Base-by-base conservation (phyloP, 2,329 filamentous ascomycete genomes). In the Hysterium pulicare region DNA sequence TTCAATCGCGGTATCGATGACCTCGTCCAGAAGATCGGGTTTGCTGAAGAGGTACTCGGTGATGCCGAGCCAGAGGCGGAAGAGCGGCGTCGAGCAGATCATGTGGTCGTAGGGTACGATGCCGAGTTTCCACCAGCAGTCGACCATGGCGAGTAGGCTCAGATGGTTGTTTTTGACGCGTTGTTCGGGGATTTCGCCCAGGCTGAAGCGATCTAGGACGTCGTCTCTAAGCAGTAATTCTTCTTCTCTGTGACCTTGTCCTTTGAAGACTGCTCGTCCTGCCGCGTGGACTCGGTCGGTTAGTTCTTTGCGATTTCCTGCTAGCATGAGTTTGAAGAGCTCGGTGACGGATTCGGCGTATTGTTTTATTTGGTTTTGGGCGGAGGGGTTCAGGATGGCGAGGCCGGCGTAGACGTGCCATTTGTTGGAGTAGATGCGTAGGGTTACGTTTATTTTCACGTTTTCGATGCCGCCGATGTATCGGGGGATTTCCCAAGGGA, bases 321-420 rank as follows among this genome's bases (percentile, higher is more conserved):
- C 87, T 7, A 98, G 81, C 90, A 98, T 97, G 42, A 98, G 78
- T 71, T 96, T 97, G 76, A 90, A 98, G 16, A 98, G 76, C 58
- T 94, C 90, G 0, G 93, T 97, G 16, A 95, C 91, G 33, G 85
- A 90, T 58, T 86, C 77, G 8, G 93, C 91, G 66, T 97, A 98
- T 73, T 97, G 90, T 42, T 86, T 81, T 59, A 98, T 97, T 70
- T 98, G 93, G 66, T 86, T 79, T 66, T 86, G 87, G 3, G 93
- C 93, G 45, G 90, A 86, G 0, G 93, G 93, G 66, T 98, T 98
- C 45, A 98, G 79, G 61, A 98, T 98, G 9, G 94, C 93, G 7
- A 98, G 83, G 0, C 93, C 93, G 16, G 93, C 93, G 67, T 98
- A 98, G 44, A 98, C 93, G 72, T 98, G 94, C 94, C 94, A 98